Base-by-base conservation (phyloP, 2,329 filamentous ascomycete species). In the Sporothrix brasiliensis region DNA sequence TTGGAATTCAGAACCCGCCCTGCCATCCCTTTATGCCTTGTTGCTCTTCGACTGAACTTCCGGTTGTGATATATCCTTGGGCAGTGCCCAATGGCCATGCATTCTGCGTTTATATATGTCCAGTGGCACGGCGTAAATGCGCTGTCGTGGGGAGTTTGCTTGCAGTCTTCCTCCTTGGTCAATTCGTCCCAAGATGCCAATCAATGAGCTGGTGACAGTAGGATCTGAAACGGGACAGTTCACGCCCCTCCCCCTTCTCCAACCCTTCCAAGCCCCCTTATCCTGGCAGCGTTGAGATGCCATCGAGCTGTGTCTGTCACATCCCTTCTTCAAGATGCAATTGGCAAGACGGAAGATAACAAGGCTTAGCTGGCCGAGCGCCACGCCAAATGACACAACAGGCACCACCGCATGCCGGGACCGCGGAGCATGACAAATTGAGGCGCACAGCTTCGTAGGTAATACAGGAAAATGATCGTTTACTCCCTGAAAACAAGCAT, bases 141-240 rank as follows among this genome's bases (percentile, higher is more conserved):
- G 7, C 58, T 44, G 41, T 47, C n/a, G 58, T 19, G 27, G 24
- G 6, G 16, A 44, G 44, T 50, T 49, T 50, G 19, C 47, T 34
- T 21, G 60, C 27, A 27, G 41, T 47, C 39, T 21, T 13, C 27
- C 27, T 44, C 49, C 30, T 24, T 47, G 34, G 9, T 9, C 44
- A 47, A 34, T 50, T 54, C 50, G 24, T 68, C 50, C 66, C 66
- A 61, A 69, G 53, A 70, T 70, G 56, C 69, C 69, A 65, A 70
- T 70, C 67, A 69, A 61, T 44, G 24, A 24, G 54, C 54, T 39
- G 44, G 39, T 13, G 11, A 24, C 41, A 34, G 67, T 58, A 6
- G 19, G 54, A 69, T 56, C 67, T 69, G 54, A 69, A 69, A 69
- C 67, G 54, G 60, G 30, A 60, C 67, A 61, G 19, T 58, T 52